Evolutionary conservation across 129 eudicot species (phyloP), one percentile per base, ranked within the genome.

Genomic region (Artemisia tridentata): DNA sequence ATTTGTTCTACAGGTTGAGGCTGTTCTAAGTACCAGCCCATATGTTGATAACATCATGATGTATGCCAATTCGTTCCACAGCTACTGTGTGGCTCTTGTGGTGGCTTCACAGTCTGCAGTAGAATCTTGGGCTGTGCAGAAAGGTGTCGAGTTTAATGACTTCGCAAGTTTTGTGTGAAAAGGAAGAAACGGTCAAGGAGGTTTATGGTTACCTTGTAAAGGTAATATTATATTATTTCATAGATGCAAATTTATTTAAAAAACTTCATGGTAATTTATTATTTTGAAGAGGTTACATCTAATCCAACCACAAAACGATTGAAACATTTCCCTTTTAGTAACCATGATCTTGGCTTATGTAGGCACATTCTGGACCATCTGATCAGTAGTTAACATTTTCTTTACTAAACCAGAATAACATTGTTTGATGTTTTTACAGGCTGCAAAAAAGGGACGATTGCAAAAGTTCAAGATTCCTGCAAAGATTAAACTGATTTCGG

Each of bases 51-150:
- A 85, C 75, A 84, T 93, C 17, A 86, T 93, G 97, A 7, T 85
- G 80, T 83, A 93, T 23, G 95, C 95, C 14, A 90, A 89, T 78
- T 85, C 98, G 59, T 87, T 87, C 78, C 86, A 90, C 56, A 93
- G 84, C 79, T 87, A 85, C 81, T 93, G 97, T 72, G 98, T 93
- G 79, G 98, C 98, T 53, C 86, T 93, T 61, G 92, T 93, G 71
- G 98, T 89, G 64, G 92, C 88, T 74, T 73, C 97, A 15, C 90
- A 85, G 31, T 21, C 88, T 38, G 67, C 86, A 45, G 18, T 89
- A 43, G 92, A 85, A 73, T 80, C 74, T 34, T 93, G 97, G 97
- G 98, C 98, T 65, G 29, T 73, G 60, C 84, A 79, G 62, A 74
- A 85, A 43, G 92, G 90, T 72, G 79, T 93, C 51, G 20, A 23